Conservation (phyloP, 108 stramenopile genomes). For the Nitzschia palea region DNA sequence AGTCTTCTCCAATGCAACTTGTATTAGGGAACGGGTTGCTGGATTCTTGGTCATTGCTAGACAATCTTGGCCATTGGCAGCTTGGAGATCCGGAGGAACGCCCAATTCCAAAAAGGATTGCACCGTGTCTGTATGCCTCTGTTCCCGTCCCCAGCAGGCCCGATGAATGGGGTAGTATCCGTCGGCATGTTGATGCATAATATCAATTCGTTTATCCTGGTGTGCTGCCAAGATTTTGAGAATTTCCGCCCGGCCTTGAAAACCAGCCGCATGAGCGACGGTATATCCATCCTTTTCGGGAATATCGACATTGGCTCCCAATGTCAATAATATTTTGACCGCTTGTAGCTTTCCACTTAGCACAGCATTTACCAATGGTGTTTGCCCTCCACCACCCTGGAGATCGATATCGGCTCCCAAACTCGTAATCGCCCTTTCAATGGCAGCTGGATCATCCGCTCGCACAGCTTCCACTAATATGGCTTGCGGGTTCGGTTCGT, state of each 20-base stretch:
- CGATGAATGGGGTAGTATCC: slow-evolving; percentile 43
- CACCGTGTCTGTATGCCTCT: slow-evolving; percentile 33
- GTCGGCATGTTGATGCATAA: slow-evolving; percentile 32
- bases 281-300: slow-evolving; percentile 52
- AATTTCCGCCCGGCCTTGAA: slow-evolving; percentile 47
- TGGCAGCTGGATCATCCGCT: slow-evolving; percentile 5
- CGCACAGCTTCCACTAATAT: not conserved
- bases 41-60: slow-evolving; percentile 31
- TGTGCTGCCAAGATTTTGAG: slow-evolving; percentile 23
- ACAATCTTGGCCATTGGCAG: slow-evolving; percentile 27
- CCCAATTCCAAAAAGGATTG: slow-evolving; percentile 27
- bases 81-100: slow-evolving; percentile 10
- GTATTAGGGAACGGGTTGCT: slow-evolving; percentile 8
- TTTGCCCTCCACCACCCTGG: slow-evolving; percentile 40
- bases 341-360: slow-evolving; percentile 32
- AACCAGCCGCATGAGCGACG: slow-evolving; percentile 50
- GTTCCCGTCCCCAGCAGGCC: slow-evolving; percentile 43
- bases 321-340: slow-evolving; percentile 35
- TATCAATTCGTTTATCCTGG: slow-evolving; percentile 24
- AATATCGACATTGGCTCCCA: slow-evolving; percentile 38
- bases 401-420: slow-evolving; percentile 32
- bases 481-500: too few relatives aligned
- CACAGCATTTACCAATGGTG: slow-evolving; percentile 38
- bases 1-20: not conserved
- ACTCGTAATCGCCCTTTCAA: not conserved